Evolutionary conservation across 345 rosid species (phyloP), one percentile per base, ranked within the genome.

Genomic region (Bruguiera sexangula): DNA sequence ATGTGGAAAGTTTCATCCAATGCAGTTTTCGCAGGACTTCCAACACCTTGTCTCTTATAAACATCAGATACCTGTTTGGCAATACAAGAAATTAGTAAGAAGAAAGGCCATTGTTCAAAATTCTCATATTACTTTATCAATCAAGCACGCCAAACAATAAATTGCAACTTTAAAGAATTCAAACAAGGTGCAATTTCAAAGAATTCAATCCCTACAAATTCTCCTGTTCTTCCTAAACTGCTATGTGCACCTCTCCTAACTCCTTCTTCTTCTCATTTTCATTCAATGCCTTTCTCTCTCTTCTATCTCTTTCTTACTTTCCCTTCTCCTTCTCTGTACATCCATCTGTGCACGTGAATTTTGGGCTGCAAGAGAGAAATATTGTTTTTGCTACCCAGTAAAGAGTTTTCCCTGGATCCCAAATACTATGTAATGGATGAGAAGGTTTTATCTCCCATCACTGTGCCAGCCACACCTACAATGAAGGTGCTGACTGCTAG

Each of bases 21-120:
- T 60, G 81, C 88, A 81, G 83, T 82, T 85, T 87, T 92, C 68
- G 90, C 93, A 54, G 96, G 98, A 77, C 96, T 89, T 62, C 89
- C 97, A 59, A 70, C 75, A 81, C 67, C 85, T 69, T 91, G 78
- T 69, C 91, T 87, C 78, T 90, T 90, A 82, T 86, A 92, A 86
- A 92, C 79, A 74, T 90, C 97, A 80, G 89, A 86, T 54, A 94
- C 95, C 97, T 94, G 87, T 57, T 48, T 64, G 75, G 37, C 73
- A 68, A 8, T 69, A 32, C 37, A 68, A 46, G 34, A 60, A 46
- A 72, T 57, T 26, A 58, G 26, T n/a, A 30, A 74, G n/a, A 39
- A 68, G 62, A 32, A 46, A 55, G 62, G 18, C 31, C 37, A 55
- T 18, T 61, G 56, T 66, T 55, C 7, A 24, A 67, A 5, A 1